Base-by-base conservation (phyloP, 495 filamentous ascomycete species). In the Viridothelium virens region DNA sequence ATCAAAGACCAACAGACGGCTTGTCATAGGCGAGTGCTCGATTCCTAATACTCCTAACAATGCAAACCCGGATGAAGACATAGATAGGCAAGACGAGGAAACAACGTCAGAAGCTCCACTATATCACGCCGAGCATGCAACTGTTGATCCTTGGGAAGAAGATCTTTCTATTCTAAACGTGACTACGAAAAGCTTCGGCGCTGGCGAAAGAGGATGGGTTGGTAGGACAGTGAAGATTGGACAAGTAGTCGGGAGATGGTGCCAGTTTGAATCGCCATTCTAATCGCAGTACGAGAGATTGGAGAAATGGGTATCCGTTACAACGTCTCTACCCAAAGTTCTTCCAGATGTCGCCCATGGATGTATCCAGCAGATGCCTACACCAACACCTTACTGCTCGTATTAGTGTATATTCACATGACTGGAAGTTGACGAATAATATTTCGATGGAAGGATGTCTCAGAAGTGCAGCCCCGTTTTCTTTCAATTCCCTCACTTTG, bases 171-270 rank as follows among this genome's bases (percentile, higher is more conserved):
- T 79, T 34, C 66, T 79, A 50, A 79, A 76, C 62, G 72, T 74
- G 36, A 74, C 77, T 3, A 74, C 74, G 36, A 75, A 72, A 66
- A 74, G 66, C 38, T 77, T 77, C 64, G 74, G 75, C 38, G 76
- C 76, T 39, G 84, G 85, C 38, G 82, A 84, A 61, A 81, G 80
- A 67, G 76, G 77, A 10, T 90, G 85, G 86, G 80, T 80, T 61
- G 88, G 88, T n/a, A 82, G 83, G 68, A 89, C 83, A 34, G 83
- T 92, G 3, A 81, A 86, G 47, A 79, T 90, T 33, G 81, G 81
- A 61, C 80, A 79, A 56, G 80, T 94, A 41, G 78, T 87, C 36
- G 81, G 80, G 44, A 83, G 89, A 61, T 96, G 91, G 91, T 94
- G 90, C 73, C 75, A 77, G 18, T 89, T 91, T 71, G 69, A 78